Percentiles rank a stretch among this genome's conserved stretches.
phyloP scores from a whole-genome alignment of 176 grass and related monocot species.

The Hsuehochloa calcarea region DNA sequence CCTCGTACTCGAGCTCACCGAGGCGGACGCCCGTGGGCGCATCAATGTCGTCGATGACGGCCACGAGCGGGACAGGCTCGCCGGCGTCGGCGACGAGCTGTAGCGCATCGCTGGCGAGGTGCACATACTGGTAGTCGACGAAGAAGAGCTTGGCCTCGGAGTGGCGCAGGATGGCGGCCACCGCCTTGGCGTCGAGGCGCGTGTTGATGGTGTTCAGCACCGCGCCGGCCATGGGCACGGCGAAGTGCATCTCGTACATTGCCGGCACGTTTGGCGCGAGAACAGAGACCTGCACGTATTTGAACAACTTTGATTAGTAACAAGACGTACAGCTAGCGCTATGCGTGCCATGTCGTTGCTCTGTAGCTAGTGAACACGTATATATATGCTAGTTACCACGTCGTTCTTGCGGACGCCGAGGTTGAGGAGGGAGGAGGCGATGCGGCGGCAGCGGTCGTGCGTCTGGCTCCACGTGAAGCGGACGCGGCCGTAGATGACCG shows the following conservation, averaged over 20 bases:
- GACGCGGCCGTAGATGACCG: constrained; percentile 49
- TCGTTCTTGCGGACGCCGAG: constrained; percentile 45
- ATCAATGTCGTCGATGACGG: constrained; percentile 59
- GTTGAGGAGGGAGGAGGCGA: constrained; percentile 52
- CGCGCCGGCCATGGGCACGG: constrained; percentile 71
- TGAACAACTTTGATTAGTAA: not conserved
- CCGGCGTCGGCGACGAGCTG: not conserved
- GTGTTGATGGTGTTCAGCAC: constrained; percentile 82
- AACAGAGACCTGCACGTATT: constrained; percentile 40
- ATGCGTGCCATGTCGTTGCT: no score
- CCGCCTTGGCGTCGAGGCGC: constrained; percentile 60
- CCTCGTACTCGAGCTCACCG: constrained; percentile 68
- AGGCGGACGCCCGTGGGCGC: constrained; percentile 42
- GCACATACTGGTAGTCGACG: constrained; percentile 53
- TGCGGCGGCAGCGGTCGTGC: constrained; percentile 50
- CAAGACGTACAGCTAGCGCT: no score
- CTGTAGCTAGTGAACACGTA: not conserved
- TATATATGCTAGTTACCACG: constrained; percentile 22
- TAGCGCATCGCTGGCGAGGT: constrained; percentile 58
- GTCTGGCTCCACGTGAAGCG: constrained; percentile 61
- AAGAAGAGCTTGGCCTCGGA: constrained; percentile 61
- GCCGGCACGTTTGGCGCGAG: constrained; percentile 72
- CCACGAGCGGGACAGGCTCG: constrained; percentile 42
- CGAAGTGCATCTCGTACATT: constrained; percentile 82
- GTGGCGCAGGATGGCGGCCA: constrained; percentile 63